Base-by-base conservation (phyloP, 345 rosid genomes). In the Psidium guajava region DNA sequence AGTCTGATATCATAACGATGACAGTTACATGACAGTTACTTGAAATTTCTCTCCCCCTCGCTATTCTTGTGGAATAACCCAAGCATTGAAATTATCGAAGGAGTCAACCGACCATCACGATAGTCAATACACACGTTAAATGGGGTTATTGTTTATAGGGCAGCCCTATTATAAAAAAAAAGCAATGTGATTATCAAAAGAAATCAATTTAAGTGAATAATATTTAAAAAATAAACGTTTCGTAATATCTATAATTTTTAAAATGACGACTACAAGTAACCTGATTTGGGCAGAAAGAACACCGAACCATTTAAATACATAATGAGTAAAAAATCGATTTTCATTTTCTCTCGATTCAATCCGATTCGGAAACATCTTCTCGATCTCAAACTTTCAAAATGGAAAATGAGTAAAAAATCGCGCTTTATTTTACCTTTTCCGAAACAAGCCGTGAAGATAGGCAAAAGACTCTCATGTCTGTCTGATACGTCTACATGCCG, bases 161-260 rank as follows among this genome's bases (percentile, higher is more conserved):
- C 20, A 61, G 1, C 9, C 9, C 2, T 0, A 61, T 14, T 14
- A 11, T 14, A 11, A 24, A 25, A 13, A 25, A 25, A 57, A 59
- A 27, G 40, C 21, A 59, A 59, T 1, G 5, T 18, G 27, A 27
- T 61, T 27, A 6, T 61, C 1, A 27, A 61, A 47, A 42, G 14
- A 77, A 21, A 18, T 42, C 44, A 77, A 21, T 44, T 21, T 77
- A 44, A 77, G 53, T 77, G 15, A 77, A 44, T 32, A 77, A 21
- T 77, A 22, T 49, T 49, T 0, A 44, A 40, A 49, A 40, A 2
- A 40, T 77, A 44, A 40, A 50, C 3, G 24, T 20, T 20, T 18
- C 1, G 0, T 0, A 0, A 2, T 27, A 42, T 24, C 24, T 40
- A 0, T 20, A 0, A 40, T 9, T 0, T 11, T 21, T 10, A 49